Conservation (phyloP, 768 basidiomycete species). For the Candolleomyces eurysporus region DNA sequence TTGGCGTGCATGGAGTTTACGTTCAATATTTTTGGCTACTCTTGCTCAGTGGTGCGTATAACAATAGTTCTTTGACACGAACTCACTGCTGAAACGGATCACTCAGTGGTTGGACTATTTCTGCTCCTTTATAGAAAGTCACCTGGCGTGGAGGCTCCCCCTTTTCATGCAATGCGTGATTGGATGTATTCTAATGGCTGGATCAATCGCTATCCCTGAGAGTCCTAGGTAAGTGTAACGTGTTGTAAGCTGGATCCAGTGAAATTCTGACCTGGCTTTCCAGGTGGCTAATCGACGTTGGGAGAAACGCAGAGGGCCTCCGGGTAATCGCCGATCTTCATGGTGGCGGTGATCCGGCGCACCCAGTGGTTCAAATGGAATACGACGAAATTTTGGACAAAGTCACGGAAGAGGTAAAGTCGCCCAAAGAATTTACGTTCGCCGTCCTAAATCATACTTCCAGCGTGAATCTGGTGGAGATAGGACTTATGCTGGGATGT, state of each 20-base stretch:
- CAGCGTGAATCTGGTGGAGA: slow-evolving; percentile 77
- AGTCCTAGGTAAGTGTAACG: slow-evolving; percentile 64
- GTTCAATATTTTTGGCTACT: slow-evolving; percentile 88
- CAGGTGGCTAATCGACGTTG: slow-evolving; percentile 89
- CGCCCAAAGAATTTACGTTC: not conserved
- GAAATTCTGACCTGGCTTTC: not conserved
- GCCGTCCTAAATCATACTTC: not conserved
- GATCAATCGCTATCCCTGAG: slow-evolving; percentile 85
- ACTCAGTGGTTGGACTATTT: slow-evolving; percentile 91
- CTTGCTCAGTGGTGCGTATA: slow-evolving; percentile 75
- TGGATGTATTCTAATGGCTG: slow-evolving; percentile 73
- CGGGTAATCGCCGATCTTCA: slow-evolving; percentile 86
- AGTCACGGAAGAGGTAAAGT: slow-evolving; percentile 63
- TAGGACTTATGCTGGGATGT: slow-evolving; percentile 78
- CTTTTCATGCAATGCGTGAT: slow-evolving; percentile 87
- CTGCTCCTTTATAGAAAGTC: slow-evolving; percentile 82
- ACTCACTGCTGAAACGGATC: slow-evolving; percentile 1
- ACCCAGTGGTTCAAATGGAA: slow-evolving; percentile 71
- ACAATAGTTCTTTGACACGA: not conserved
- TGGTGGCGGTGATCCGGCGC: slow-evolving; percentile 73
- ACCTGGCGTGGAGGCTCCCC: slow-evolving; percentile 90
- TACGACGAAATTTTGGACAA: slow-evolving; percentile 88
- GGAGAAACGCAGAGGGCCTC: slow-evolving; percentile 81
- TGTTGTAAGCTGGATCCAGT: slow-evolving; percentile 24
- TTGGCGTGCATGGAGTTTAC: slow-evolving; percentile 96